Evolutionary conservation across 108 stramenopile species (phyloP).

Genomic region (Conticribra guillardii): DNA sequence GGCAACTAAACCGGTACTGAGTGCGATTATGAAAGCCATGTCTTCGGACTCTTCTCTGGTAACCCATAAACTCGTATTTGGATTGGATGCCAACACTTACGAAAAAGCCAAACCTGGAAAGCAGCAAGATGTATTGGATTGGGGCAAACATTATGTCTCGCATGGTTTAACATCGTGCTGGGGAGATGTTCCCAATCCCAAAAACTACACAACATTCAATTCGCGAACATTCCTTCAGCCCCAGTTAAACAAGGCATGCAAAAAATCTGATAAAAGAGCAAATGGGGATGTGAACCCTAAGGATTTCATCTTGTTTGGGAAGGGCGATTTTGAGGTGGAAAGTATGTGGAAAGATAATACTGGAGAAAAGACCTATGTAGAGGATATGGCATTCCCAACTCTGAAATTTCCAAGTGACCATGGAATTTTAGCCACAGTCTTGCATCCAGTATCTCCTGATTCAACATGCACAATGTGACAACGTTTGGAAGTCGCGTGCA

Average conservation of each 20-base stretch:
- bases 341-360: slow-evolving; percentile 71
- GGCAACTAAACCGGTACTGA: slow-evolving; percentile 68
- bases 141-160: slow-evolving; percentile 53
- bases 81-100: slow-evolving; percentile 80
- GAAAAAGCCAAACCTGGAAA: slow-evolving; percentile 59
- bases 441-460: slow-evolving; percentile 56
- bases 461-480: too few relatives aligned
- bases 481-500: too few relatives aligned
- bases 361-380: slow-evolving; percentile 58
- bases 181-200: slow-evolving; percentile 62
- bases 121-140: slow-evolving; percentile 67
- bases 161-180: slow-evolving; percentile 60
- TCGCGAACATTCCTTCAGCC: slow-evolving; percentile 75
- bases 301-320: slow-evolving; percentile 73
- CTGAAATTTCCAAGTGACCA: slow-evolving; percentile 77
- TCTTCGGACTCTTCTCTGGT: slow-evolving; percentile 32
- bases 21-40: slow-evolving; percentile 58
- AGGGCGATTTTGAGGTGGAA: slow-evolving; percentile 53
- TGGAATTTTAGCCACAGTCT: slow-evolving; percentile 59
- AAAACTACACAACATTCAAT: slow-evolving; percentile 74
- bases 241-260: slow-evolving; percentile 77
- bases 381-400: slow-evolving; percentile 76
- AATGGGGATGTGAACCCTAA: slow-evolving; percentile 79
- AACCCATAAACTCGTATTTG: slow-evolving; percentile 61
- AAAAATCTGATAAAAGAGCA: slow-evolving; percentile 55